phyloP scores from a whole-genome alignment of 495 filamentous ascomycete species.

The Daldinia vernicosa region DNA sequence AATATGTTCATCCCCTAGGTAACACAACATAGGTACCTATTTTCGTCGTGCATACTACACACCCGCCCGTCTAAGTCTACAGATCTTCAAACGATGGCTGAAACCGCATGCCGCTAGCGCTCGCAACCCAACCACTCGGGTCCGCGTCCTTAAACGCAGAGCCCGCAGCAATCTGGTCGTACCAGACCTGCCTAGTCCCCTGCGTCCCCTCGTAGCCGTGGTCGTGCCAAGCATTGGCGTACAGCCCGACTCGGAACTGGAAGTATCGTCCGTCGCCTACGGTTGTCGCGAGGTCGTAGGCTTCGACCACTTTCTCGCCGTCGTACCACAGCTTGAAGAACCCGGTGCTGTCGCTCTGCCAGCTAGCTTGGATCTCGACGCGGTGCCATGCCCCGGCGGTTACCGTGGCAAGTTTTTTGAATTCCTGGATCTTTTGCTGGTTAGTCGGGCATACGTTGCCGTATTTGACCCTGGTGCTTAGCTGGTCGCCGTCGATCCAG shows the following conservation, averaged over 20 bases:
- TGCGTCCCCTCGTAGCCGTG: conserved; percentile 57
- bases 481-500: conserved; percentile 58
- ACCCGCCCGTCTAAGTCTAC: background rate
- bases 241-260: conserved; percentile 64
- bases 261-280: conserved; percentile 57
- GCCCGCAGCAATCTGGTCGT: conserved; percentile 62
- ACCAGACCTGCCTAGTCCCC: conserved; percentile 61
- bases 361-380: conserved; percentile 59
- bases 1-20: too few relatives aligned
- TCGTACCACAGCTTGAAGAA: conserved; percentile 63
- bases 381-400: conserved; percentile 60
- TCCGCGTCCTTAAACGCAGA: conserved; percentile 60
- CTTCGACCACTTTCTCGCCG: conserved; percentile 58
- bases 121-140: conserved; percentile 29
- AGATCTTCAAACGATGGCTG: background rate
- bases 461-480: conserved; percentile 58
- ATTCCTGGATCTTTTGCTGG: conserved; percentile 46
- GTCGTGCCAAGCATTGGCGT: conserved; percentile 67
- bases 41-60: background rate
- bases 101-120: background rate
- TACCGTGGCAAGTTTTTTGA: conserved; percentile 51
- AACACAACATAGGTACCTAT: too few relatives aligned
- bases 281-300: conserved; percentile 55
- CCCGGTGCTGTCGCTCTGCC: conserved; percentile 58
- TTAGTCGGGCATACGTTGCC: conserved; percentile 52